Base-by-base conservation (phyloP, 2,329 filamentous ascomycete species). In the Penicillium corylophilum region DNA sequence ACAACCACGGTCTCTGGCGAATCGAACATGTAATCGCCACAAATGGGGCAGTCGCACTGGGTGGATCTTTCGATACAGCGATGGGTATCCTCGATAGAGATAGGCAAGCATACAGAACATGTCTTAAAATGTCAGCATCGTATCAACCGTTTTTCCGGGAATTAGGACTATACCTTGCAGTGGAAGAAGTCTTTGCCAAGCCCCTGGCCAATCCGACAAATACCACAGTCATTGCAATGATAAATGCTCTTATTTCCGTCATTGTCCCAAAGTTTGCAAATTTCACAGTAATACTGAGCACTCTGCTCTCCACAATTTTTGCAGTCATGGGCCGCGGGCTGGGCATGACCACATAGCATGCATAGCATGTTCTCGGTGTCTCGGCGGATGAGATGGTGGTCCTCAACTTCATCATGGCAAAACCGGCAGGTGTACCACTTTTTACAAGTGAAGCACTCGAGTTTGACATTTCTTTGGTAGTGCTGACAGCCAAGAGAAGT, bases 211-310 rank as follows among this genome's bases (percentile, higher is more conserved):
- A 92, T 86, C 52, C 94, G 83, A 69, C 94, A 99, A 55, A 99
- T 96, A 4, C 94, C 94, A 71, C 94, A 99, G 65, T 97, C 94
- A 65, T 86, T 83, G 71, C 94, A 99, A 69, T 99, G 94, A 68
- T 99, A 99, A 51, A 97, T 96, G 59, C 87, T 88, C 71, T 95
- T 96, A 60, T 85, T 86, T 48, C 85, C 83, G 61, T 96, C 89
- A 65, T 97, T 91, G 66, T 97, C 93, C 94, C 94, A 99, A 1
- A 99, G 80, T 73, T 96, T 96, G 79, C 94, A 99, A 49, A 94
- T 88, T 48, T 85, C 82, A 74, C 94, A 99, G 69, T 95, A 99
- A 71, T 97, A 97, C 65, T 88, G 88, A 12, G 93, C 91, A 6
- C 90, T 84, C 51, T 85, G 82, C 60, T 85, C 84, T 16, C 86